Percentiles rank a stretch among this genome's conserved stretches.
These are phyloP conservation scores for Singerocomus rubriflavus DNA, from an alignment of 1,284 basidiomycete genomes.

Conservation along the genomic window DNA sequence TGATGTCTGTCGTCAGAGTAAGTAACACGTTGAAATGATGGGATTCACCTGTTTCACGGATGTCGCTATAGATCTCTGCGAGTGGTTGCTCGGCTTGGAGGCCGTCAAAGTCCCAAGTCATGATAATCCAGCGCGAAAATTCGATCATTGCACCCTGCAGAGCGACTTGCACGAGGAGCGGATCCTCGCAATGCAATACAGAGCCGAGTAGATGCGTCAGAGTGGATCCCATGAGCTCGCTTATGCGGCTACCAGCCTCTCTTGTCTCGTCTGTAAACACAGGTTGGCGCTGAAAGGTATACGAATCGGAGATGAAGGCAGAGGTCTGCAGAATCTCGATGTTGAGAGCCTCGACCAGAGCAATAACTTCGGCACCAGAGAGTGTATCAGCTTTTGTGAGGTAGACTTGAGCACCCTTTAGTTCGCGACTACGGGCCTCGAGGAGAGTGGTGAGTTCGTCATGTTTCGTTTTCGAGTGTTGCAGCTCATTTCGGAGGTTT, in stretches of 20 bases:
- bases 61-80: conserved; percentile 43
- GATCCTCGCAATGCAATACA: conserved; percentile 39
- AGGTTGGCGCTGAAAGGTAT: conserved; percentile 33
- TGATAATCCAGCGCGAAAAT: conserved; percentile 45
- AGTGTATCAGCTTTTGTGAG: conserved; percentile 44
- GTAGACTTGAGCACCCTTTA: conserved; percentile 45
- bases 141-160: conserved; percentile 45
- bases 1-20: not conserved
- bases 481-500: conserved; percentile 29
- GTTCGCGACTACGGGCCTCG: conserved; percentile 40
- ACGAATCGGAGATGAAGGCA: conserved; percentile 46
- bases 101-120: conserved; percentile 50
- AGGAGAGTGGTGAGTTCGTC: conserved; percentile 38
- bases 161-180: conserved; percentile 49
- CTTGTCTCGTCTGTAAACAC: conserved; percentile 30
- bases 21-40: not conserved
- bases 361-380: conserved; percentile 47
- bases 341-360: conserved; percentile 45
- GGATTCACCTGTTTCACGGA: conserved; percentile 43
- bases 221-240: conserved; percentile 37
- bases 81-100: conserved; percentile 42
- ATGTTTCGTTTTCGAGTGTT: conserved; percentile 24
- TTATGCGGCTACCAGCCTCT: conserved; percentile 31
- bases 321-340: conserved; percentile 48
- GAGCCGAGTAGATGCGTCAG: conserved; percentile 36